These are phyloP conservation scores for Chrysoporthe puriensis DNA, from an alignment of 2,329 filamentous ascomycete species.

Conservation along the genomic window DNA sequence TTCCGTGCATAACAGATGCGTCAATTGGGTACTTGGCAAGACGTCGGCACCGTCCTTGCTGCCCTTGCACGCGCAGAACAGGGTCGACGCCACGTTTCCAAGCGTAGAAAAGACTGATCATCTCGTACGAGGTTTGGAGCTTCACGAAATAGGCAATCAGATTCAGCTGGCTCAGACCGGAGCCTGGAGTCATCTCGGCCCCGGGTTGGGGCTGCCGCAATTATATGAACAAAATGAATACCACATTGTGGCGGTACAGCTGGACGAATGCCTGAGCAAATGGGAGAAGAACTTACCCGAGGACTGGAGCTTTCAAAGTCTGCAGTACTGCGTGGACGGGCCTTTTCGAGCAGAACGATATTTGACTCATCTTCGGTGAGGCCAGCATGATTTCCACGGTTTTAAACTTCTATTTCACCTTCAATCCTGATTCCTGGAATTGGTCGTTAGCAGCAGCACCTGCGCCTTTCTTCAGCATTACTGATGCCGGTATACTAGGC, in stretches of 20 bases:
- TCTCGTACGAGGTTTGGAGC: conserved; percentile 6
- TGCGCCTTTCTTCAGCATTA: background rate
- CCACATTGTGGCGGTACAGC: conserved; percentile 2
- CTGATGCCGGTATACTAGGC: conserved; percentile 2
- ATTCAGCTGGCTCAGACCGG: conserved; percentile 15
- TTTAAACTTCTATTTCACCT: background rate
- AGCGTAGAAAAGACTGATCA: background rate
- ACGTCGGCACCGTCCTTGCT: background rate
- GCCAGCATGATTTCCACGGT: background rate
- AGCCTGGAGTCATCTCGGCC: conserved; percentile 16
- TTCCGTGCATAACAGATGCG: background rate
- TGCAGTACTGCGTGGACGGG: background rate
- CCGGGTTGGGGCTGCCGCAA: background rate
- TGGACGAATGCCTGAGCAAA: conserved; percentile 9
- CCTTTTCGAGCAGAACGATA: background rate
- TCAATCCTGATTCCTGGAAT: background rate
- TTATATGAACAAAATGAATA: background rate
- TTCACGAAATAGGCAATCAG: conserved; percentile 45
- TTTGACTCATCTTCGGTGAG: conserved; percentile 17
- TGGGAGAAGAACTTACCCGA: conserved; percentile 6
- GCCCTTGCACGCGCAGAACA: background rate
- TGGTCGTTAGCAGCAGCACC: background rate
- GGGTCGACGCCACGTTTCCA: background rate
- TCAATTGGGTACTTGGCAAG: background rate
- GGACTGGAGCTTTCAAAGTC: background rate